Conservation (phyloP, 371 early-diverging fungal species). For the Nematocida parisii region DNA sequence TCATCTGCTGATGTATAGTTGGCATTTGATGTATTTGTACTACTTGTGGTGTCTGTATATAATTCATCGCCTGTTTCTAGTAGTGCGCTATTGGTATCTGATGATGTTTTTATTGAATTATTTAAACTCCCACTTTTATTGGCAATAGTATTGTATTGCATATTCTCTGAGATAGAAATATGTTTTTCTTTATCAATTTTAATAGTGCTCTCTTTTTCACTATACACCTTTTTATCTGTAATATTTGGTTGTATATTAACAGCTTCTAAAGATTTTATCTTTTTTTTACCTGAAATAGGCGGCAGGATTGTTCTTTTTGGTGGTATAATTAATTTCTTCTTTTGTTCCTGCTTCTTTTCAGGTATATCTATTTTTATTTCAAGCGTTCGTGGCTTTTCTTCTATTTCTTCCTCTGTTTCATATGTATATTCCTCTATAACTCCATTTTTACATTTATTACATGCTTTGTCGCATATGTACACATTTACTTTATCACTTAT, state of each 20-base stretch:
- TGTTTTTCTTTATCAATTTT: not conserved
- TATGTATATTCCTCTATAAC: conserved; percentile 7
- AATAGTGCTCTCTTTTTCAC: not conserved
- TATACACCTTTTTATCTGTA: not conserved
- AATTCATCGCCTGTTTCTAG: not conserved
- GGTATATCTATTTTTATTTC: not conserved
- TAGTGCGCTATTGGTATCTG: not conserved
- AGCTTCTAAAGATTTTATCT: not conserved
- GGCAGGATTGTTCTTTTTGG: not conserved
- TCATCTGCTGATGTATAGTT: conserved; percentile 9
- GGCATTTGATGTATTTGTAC: not conserved
- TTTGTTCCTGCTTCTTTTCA: not conserved
- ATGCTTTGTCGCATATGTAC: not conserved
- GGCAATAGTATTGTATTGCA: not conserved
- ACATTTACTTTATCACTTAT: not conserved
- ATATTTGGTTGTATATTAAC: not conserved
- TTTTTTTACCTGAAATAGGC: not conserved
- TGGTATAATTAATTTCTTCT: not conserved
- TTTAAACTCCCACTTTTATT: not conserved
- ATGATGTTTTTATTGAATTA: not conserved
- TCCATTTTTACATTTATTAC: conserved; percentile 14
- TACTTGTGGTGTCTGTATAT: not conserved
- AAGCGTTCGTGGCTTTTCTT: not conserved
- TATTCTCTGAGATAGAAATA: not conserved
- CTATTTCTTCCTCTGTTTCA: conserved; percentile 17